Evolutionary conservation across 345 rosid species (phyloP), one percentile per base, ranked within the genome.

Genomic region (Pistacia vera): DNA sequence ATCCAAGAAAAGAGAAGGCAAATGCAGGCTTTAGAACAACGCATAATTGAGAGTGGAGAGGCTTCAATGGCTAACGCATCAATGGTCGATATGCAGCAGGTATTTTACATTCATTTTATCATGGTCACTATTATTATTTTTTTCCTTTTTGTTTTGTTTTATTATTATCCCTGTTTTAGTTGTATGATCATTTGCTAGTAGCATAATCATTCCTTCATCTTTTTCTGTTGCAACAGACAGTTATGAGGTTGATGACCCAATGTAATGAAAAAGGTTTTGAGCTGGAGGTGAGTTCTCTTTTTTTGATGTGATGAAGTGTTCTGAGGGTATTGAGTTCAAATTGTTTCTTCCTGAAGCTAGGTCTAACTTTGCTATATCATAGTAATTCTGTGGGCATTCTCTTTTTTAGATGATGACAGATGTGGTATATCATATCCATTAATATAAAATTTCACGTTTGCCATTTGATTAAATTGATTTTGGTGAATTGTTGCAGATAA

Each of bases 21-120:
- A 85, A 91, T 92, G 97, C 86, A 87, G 68, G 88, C 79, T 48
- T 75, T 97, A 63, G 99, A 97, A 82, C 97, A 90, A 68, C 96
- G 85, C 69, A 91, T 97, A 57, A 88, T 85, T 81, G 98, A 94
- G 85, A 92, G 90, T 75, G 96, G 97, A 64, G 98, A 97, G 87
- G 97, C 97, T 70, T 97, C 97, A 71, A 82, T 94, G 75, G 88
- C 97, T 71, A 92, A 97, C 82, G 94, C 97, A 70, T 94, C 99
- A 20, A 52, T 89, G 71, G 91, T 94, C 71, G 98, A 97, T 78
- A 91, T 92, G 99, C 99, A 97, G 85, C 97, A 92, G 98, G 99
- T 92, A 79, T 48, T 41, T 62, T 52, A 16, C 72, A 60, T 70
- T 41, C 71, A 20, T 78, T 76, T 81, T n/a, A 35, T 61, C 56